Conservation (phyloP, 257 asterid genomes). For the Solanum clarkiae region DNA sequence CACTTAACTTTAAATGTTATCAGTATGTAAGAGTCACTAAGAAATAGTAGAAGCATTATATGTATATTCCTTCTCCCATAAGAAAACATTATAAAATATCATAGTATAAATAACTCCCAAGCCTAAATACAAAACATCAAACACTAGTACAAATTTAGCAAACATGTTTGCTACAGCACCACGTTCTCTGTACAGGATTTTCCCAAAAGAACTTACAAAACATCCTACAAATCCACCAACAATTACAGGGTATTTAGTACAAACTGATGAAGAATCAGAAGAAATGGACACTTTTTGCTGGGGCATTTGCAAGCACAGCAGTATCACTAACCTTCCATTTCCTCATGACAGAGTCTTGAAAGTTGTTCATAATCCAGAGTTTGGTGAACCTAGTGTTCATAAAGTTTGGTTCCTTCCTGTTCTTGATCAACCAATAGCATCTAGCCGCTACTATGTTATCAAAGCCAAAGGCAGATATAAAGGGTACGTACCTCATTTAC, state of each 20-base stretch:
- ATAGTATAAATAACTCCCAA: neutral
- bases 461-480: conserved; percentile 55
- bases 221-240: conserved; percentile 30
- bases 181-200: conserved; percentile 47
- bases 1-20: neutral
- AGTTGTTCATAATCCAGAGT: conserved; percentile 47
- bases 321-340: conserved; percentile 49
- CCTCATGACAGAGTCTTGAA: conserved; percentile 74
- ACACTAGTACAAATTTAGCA: neutral
- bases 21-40: neutral
- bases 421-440: conserved; percentile 50
- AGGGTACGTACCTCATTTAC: conserved; percentile 34
- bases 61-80: conserved; percentile 3
- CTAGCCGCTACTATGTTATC: conserved; percentile 55
- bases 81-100: neutral
- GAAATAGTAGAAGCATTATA: neutral
- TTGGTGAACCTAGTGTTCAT: conserved; percentile 26
- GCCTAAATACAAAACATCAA: neutral
- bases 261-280: conserved; percentile 54
- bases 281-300: conserved; percentile 42
- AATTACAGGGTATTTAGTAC: conserved; percentile 34
- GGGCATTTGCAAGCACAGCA: conserved; percentile 37
- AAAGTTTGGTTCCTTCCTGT: conserved; percentile 81
- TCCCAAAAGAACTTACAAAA: conserved; percentile 28
- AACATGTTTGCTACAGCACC: conserved; percentile 51